These are phyloP conservation scores for Suillus tomentosus DNA, from an alignment of 768 basidiomycete species.

Conservation along the genomic window DNA sequence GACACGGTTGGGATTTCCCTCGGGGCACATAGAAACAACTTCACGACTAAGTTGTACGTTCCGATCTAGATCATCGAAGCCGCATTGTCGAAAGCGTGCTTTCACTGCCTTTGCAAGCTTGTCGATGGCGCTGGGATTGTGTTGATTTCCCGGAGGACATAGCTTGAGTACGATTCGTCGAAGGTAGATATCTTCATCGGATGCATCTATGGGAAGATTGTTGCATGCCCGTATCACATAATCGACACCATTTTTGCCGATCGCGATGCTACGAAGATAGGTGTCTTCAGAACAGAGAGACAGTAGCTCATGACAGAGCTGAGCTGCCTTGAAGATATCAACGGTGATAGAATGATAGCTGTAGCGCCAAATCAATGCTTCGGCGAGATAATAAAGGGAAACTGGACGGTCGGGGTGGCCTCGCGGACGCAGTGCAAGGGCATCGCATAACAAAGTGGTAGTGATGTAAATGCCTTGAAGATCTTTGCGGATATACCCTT, in stretches of 20 bases:
- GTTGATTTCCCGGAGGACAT: slow-evolving; percentile 9
- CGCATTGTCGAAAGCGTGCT: slow-evolving; percentile 19
- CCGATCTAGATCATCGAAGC: slow-evolving; percentile 22
- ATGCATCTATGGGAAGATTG: slow-evolving; percentile 20
- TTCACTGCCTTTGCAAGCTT: slow-evolving; percentile 23
- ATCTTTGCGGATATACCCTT: slow-evolving; percentile 6
- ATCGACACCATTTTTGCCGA: slow-evolving; percentile 3
- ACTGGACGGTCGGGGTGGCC: slow-evolving; percentile 21
- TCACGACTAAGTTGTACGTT: slow-evolving; percentile 19
- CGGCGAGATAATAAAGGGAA: slow-evolving; percentile 22
- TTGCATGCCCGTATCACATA: slow-evolving; percentile 22
- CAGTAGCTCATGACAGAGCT: background rate
- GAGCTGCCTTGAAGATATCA: background rate
- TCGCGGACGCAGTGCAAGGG: slow-evolving; percentile 25
- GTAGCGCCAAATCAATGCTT: slow-evolving; percentile 24
- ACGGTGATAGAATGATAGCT: slow-evolving; percentile 16
- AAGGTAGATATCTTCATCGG: slow-evolving; percentile 21
- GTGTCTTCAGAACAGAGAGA: slow-evolving; percentile 16
- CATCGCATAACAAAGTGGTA: slow-evolving; percentile 20
- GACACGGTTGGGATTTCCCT: slow-evolving; percentile 16
- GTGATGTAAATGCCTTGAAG: slow-evolving; percentile 23
- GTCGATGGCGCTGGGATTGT: slow-evolving; percentile 22
- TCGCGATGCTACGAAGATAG: slow-evolving; percentile 16
- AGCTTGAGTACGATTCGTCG: slow-evolving; percentile 13
- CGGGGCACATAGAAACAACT: slow-evolving; percentile 24